Conservation (phyloP, 495 filamentous ascomycete genomes). For the Penicillium odoratum region DNA sequence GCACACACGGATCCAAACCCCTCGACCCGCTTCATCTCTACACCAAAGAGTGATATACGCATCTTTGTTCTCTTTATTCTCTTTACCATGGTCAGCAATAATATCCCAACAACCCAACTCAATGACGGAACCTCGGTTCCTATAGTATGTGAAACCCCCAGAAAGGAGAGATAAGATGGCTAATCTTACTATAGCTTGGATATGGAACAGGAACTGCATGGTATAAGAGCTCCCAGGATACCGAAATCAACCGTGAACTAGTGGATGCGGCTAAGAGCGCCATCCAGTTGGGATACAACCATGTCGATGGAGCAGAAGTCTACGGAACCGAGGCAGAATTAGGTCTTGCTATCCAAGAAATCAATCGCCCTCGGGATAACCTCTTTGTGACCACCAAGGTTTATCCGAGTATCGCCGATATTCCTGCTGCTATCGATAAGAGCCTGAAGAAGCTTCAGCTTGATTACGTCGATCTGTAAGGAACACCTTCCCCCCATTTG, state of each 20-base stretch:
- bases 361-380: constrained; percentile 62
- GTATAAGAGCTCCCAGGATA: constrained; percentile 51
- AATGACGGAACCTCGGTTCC: constrained; percentile 75
- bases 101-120: constrained; percentile 57
- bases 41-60: too few species aligned
- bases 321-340: constrained; percentile 81
- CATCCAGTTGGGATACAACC: constrained; percentile 67
- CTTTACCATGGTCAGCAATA: constrained; percentile 19
- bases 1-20: constrained; percentile 20
- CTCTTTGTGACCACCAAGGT: constrained; percentile 80
- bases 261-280: constrained; percentile 66
- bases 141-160: constrained; percentile 49
- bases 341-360: constrained; percentile 70
- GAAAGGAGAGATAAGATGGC: neutral
- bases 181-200: constrained; percentile 54
- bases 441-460: constrained; percentile 75
- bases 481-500: neutral
- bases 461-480: constrained; percentile 77
- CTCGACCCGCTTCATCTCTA: neutral
- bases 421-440: constrained; percentile 61
- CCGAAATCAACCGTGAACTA: constrained; percentile 34
- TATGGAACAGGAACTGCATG: constrained; percentile 70
- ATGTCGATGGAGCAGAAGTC: constrained; percentile 80
- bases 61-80: neutral
- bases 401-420: constrained; percentile 54